These are phyloP conservation scores for Diaporthe sp. DNA, from an alignment of 2,329 filamentous ascomycete genomes.

Conservation along the genomic window DNA sequence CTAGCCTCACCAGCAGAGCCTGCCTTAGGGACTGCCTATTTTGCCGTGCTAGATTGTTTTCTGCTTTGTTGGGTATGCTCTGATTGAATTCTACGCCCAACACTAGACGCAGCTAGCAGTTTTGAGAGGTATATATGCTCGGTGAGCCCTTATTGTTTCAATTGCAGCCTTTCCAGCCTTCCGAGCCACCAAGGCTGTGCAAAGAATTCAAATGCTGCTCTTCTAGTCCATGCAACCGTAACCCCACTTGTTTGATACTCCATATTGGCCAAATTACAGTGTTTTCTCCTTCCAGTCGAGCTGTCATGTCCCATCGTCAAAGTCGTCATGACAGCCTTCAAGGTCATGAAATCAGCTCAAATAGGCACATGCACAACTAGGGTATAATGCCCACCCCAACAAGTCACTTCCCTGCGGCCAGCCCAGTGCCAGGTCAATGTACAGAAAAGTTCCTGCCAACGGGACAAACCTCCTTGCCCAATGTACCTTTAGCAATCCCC, in stretches of 20 bases:
- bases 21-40: background rate
- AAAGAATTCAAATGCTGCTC: background rate
- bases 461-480: background rate
- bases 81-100: background rate
- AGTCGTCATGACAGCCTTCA: background rate
- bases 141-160: background rate
- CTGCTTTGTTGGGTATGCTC: background rate
- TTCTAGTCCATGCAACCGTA: conserved; percentile 1
- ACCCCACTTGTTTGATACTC: background rate
- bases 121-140: background rate
- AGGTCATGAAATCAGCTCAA: too few relatives aligned
- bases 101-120: background rate
- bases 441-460: background rate
- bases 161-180: background rate
- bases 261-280: background rate
- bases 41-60: background rate
- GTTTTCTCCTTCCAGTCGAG: background rate
- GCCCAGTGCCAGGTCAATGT: conserved; percentile 7
- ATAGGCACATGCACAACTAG: background rate
- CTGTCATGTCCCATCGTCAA: background rate
- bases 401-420: background rate
- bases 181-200: background rate
- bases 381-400: background rate
- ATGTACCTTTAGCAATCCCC: background rate
- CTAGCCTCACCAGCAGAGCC: background rate